phyloP scores from a whole-genome alignment of 2,329 filamentous ascomycete species.

The Ophiostoma pallidulum region DNA sequence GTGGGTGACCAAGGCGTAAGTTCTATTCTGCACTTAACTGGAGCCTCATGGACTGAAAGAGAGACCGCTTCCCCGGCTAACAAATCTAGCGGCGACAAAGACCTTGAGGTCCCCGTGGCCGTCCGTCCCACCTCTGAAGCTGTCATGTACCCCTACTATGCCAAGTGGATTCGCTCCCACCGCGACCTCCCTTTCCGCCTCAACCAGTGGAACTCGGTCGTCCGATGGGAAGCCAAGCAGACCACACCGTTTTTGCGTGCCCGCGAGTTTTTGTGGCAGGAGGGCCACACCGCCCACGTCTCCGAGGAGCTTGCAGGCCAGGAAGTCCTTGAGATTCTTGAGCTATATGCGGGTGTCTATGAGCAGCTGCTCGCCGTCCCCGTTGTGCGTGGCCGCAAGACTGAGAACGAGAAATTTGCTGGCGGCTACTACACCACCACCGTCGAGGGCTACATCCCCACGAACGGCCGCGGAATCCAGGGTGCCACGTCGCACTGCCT shows the following conservation, averaged over 20 bases:
- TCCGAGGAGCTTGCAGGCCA: slow-evolving; percentile 70
- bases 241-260: slow-evolving; percentile 79
- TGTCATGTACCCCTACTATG: slow-evolving; percentile 93
- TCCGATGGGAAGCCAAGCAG: slow-evolving; percentile 97
- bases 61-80: slow-evolving; percentile 11
- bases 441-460: slow-evolving; percentile 91
- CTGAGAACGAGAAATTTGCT: slow-evolving; percentile 96
- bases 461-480: slow-evolving; percentile 93
- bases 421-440: slow-evolving; percentile 96
- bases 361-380: slow-evolving; percentile 90
- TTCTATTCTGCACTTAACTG: slow-evolving; percentile 11
- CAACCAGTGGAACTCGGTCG: slow-evolving; percentile 88
- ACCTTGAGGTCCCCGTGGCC: slow-evolving; percentile 71
- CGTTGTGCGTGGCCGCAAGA: slow-evolving; percentile 89
- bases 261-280: slow-evolving; percentile 96
- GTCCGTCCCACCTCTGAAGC: slow-evolving; percentile 61
- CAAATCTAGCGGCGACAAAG: slow-evolving; percentile 64
- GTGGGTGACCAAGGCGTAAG: slow-evolving; percentile 76
- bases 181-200: slow-evolving; percentile 86
- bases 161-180: slow-evolving; percentile 95
- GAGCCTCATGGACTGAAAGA: too few relatives aligned
- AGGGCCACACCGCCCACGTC: slow-evolving; percentile 84
- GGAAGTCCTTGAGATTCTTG: slow-evolving; percentile 88
- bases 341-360: slow-evolving; percentile 86
- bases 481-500: slow-evolving; percentile 90